A percentile compares a stretch with the other conserved stretches of the same genome.
Evolutionary conservation across 2,329 filamentous ascomycete species (phyloP).

Genomic region (Hymenoscyphus scutula): DNA sequence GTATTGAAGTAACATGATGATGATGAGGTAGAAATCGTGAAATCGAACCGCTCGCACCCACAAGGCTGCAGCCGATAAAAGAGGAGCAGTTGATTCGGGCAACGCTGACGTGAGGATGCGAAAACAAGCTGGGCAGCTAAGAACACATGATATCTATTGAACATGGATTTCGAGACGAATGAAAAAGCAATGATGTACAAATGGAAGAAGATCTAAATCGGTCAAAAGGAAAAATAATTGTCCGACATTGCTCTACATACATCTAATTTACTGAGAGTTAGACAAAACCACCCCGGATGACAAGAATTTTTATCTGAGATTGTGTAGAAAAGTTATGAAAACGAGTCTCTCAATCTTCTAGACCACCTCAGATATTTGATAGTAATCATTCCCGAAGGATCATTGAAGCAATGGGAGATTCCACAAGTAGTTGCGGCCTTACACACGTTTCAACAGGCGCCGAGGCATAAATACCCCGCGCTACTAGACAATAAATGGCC

Average conservation of each 20-base stretch:
- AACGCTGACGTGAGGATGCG: background rate
- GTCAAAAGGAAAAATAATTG: background rate
- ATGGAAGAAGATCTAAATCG: background rate
- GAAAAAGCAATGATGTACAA: background rate
- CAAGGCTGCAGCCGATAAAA: background rate
- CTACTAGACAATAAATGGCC: background rate
- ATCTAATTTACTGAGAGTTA: background rate
- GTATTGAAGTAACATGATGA: background rate
- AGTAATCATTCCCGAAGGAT: background rate
- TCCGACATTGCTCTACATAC: background rate
- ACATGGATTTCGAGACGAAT: background rate
- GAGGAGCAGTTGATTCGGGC: constrained; percentile 1
- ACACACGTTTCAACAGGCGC: background rate
- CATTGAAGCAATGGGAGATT: too few relatives aligned
- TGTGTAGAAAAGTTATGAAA: too few relatives aligned
- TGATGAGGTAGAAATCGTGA: background rate
- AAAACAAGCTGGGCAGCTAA: background rate
- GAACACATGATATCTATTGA: background rate
- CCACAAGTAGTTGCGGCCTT: background rate
- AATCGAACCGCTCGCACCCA: background rate
- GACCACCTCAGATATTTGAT: background rate
- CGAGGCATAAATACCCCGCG: background rate
- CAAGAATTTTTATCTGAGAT: too few relatives aligned
- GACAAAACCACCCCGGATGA: background rate
- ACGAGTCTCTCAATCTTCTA: background rate